A percentile compares a stretch with the other conserved stretches of the same genome.
Conservation (phyloP, 441 rosid species). For the Aquilaria agallochum region DNA sequence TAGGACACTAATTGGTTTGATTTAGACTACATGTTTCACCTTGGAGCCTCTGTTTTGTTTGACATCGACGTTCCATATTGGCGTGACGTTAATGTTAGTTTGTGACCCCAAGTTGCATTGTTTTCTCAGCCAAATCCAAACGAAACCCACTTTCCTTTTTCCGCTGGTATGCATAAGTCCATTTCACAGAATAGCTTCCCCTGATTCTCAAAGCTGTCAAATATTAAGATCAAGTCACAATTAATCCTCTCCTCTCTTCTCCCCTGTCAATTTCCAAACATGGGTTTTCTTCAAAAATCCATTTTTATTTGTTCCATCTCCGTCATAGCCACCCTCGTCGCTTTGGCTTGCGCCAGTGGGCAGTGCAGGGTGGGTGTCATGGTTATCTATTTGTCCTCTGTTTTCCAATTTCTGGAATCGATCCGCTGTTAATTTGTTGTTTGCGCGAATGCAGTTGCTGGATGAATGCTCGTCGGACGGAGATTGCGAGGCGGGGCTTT, state of each 20-base stretch:
- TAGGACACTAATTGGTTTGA: no score
- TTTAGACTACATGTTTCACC: no score
- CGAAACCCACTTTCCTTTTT: conserved; percentile 4
- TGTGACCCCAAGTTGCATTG: background rate
- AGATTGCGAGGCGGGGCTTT: conserved; percentile 63
- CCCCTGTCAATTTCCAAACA: conserved; percentile 8
- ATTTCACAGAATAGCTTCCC: background rate
- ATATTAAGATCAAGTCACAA: background rate
- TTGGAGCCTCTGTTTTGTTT: no score
- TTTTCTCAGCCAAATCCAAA: conserved; percentile 22
- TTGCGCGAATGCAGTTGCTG: conserved; percentile 29
- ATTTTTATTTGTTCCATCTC: conserved; percentile 11
- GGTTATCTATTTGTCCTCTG: background rate
- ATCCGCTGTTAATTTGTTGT: background rate
- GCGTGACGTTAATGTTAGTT: no score
- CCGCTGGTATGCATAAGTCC: background rate
- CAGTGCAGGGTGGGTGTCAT: conserved; percentile 30
- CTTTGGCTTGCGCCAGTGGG: conserved; percentile 31
- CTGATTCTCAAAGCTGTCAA: background rate
- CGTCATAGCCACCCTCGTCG: conserved; percentile 12
- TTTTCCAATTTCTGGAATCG: conserved; percentile 1
- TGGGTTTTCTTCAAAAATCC: conserved; percentile 26
- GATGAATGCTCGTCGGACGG: conserved; percentile 50
- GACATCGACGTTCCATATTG: no score
- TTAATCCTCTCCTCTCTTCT: background rate